Evolutionary conservation across 1,139 yeast species (phyloP), one percentile per base, ranked within the genome.

Genomic region (Yamadazyma jaroonii): DNA sequence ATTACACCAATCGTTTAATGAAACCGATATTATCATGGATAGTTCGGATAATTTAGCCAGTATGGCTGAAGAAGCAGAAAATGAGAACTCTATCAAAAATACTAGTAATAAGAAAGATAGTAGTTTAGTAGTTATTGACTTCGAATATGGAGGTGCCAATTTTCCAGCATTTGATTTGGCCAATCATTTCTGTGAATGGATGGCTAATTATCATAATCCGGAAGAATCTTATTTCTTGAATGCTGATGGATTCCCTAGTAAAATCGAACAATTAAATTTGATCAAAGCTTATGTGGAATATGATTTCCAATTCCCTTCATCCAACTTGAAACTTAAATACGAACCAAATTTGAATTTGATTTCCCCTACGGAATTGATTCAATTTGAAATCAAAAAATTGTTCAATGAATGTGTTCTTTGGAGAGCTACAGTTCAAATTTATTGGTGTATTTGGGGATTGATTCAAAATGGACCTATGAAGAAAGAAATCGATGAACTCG

Each of bases 71-170:
- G 20, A 17, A 17, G 11, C 27, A 4, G 13, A 25, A n/a, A n/a
- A 25, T n/a, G 29, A 13, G 10, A 12, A 13, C 5, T 11, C 48
- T 4, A 61, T 57, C 10, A 50, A 50, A 32, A 44, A 59, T 11
- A 62, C 73, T 25, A 57, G 65, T 36, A 61, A 59, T 42, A 64
- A 63, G 40, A 58, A 61, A 39, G 97, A 92, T 64, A 71, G 79
- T 23, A 83, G 80, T 54, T 70, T 92, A 47, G 96, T 87, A 11
- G 98, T 92, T 13, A 92, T 92, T 54, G 98, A 92, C 59, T 92
- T 92, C 59, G 98, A 92, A 62, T 92, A 90, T 59, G 82, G 96
- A 0, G 97, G 97, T 2, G 83, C 96, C n/a, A 92, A 90, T 55
- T 73, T 83, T 38, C 89, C 96, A 1, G 96, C 95, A 0, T 86